Evolutionary conservation across 2,329 filamentous ascomycete genomes (phyloP).

Genomic region (Aquanectria penicillioides): DNA sequence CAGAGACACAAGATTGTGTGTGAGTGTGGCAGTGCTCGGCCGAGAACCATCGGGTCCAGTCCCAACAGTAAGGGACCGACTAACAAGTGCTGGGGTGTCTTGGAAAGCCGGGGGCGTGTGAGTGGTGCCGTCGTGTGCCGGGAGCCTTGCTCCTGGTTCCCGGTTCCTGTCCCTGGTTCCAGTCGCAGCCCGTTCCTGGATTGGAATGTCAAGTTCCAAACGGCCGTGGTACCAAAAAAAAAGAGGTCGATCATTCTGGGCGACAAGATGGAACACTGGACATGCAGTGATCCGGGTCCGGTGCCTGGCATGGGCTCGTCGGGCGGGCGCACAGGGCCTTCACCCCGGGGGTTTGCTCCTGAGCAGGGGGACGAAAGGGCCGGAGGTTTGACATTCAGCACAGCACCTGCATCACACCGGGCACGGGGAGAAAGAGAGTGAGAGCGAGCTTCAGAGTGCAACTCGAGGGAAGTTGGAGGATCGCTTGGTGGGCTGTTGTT

Average conservation of each 20-base stretch:
- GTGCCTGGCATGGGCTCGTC: background rate
- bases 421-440: slow-evolving; percentile 6
- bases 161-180: too few relatives aligned
- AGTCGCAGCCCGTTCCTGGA: too few relatives aligned
- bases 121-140: too few relatives aligned
- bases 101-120: too few relatives aligned
- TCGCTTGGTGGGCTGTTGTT: slow-evolving; percentile 32
- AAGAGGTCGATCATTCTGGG: too few relatives aligned
- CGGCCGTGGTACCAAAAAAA: too few relatives aligned
- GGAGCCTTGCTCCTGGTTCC: too few relatives aligned
- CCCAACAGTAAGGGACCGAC: background rate
- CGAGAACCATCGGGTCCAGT: slow-evolving; percentile 30
- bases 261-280: too few relatives aligned
- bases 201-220: too few relatives aligned
- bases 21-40: slow-evolving; percentile 39
- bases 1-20: slow-evolving; percentile 16
- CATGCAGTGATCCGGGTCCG: too few relatives aligned
- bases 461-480: slow-evolving; percentile 41
- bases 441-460: slow-evolving; percentile 20
- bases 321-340: slow-evolving; percentile 3
- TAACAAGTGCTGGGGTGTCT: background rate
- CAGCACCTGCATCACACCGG: slow-evolving; percentile 13
- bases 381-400: slow-evolving; percentile 26
- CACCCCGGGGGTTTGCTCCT: background rate
- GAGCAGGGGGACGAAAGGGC: slow-evolving; percentile 4